A percentile compares a stretch with the other conserved stretches of the same genome.
These are phyloP conservation scores for Trifolium subterraneum DNA, from an alignment of 306 rosid genomes.

Conservation along the genomic window DNA sequence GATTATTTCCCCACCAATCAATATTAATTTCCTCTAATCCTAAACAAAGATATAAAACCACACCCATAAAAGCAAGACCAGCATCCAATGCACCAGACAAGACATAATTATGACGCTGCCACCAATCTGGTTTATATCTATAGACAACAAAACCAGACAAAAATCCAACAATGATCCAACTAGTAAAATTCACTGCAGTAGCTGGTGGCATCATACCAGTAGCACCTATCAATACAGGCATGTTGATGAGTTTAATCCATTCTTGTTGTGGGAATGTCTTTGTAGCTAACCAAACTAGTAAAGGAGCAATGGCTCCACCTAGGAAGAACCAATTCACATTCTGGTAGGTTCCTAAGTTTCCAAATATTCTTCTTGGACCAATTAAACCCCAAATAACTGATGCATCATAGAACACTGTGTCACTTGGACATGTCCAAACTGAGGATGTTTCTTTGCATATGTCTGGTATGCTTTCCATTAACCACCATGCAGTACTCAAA, in stretches of 20 bases:
- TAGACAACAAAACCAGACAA: constrained; percentile 74
- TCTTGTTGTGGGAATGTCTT: constrained; percentile 69
- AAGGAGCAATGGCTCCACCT: constrained; percentile 74
- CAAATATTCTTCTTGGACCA: constrained; percentile 82
- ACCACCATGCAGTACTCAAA: constrained; percentile 91
- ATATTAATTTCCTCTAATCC: constrained; percentile 63
- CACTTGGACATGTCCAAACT: constrained; percentile 84
- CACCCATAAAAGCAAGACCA: constrained; percentile 93
- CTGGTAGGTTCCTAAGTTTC: constrained; percentile 62
- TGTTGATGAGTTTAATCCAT: constrained; percentile 84
- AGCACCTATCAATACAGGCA: constrained; percentile 79
- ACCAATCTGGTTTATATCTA: constrained; percentile 73
- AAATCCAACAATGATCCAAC: constrained; percentile 76
- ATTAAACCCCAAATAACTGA: constrained; percentile 93
- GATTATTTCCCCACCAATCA: constrained; percentile 86
- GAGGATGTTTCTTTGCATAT: constrained; percentile 81
- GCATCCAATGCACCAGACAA: constrained; percentile 92
- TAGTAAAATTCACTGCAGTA: constrained; percentile 77
- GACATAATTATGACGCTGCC: constrained; percentile 82
- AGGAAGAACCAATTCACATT: constrained; percentile 85
- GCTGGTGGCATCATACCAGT: constrained; percentile 90
- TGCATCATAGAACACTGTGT: constrained; percentile 89
- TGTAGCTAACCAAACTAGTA: constrained; percentile 67
- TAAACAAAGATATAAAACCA: constrained; percentile 68
- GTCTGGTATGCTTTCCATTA: constrained; percentile 81